Evolutionary conservation across 225 moss, liverwort and hornwort genomes (phyloP), one percentile per base, ranked within the genome.

Genomic region (Straminergon stramineum): DNA sequence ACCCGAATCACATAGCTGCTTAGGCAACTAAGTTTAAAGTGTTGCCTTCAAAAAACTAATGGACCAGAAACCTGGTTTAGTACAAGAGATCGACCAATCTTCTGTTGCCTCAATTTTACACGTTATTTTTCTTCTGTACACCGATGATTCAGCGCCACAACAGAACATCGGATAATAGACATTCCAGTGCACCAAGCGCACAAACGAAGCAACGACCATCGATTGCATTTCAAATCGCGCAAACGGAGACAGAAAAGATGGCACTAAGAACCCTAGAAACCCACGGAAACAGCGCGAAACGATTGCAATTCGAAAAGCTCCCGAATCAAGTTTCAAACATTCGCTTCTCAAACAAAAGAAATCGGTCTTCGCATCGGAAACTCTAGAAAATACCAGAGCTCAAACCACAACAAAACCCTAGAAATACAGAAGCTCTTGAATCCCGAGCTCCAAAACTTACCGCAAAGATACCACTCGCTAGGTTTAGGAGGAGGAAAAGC

Each of bases 381-480:
- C 34, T 27, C 20, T 60, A 82, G 51, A 61, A 23, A 71, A 75
- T 27, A 37, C 30, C 62, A 58, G 18, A 81, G 80, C 45, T 51
- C 9, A 2, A 21, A 65, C 37, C 60, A 67, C 79, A 17, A 15
- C 31, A 15, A 77, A 90, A 84, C 80, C 91, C 86, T 85, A 88
- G 57, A 26, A 53, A 60, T 37, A 6, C 32, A 43, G 61, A 17
- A n/a, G 45, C 57, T 60, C 60, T 85, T 32, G 15, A 57, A 39
- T 71, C 20, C 31, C 56, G 11, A 71, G 41, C 52, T 75, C 43
- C 61, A 53, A 66, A 91, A 65, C 87, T 78, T 63, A 94, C 94
- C 94, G 73, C 94, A 94, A 58, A 93, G 90, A n/a, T 86, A 88
- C 94, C 94, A 94, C 67, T 89, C 84, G 85, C 93, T 93, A 35